A percentile compares a stretch with the other conserved stretches of the same genome.
Evolutionary conservation across 2,329 filamentous ascomycete species (phyloP).

Genomic region (Aspergillus ustus): DNA sequence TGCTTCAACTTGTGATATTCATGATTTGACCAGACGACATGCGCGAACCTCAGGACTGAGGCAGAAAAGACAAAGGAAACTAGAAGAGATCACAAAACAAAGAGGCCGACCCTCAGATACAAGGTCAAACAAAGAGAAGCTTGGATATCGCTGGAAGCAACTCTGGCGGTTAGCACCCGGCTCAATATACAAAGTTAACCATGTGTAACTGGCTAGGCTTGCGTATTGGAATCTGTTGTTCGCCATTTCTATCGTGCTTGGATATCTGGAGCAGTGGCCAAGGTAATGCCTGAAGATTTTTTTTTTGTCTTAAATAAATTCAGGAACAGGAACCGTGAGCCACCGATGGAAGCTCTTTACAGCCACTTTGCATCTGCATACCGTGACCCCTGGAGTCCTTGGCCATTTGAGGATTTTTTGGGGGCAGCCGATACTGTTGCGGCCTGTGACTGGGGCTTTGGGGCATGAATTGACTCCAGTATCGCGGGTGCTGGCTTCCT

Average conservation of each 20-base stretch:
- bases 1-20: not conserved
- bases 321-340: not conserved
- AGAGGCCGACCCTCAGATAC: not conserved
- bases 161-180: not conserved
- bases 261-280: too few species aligned
- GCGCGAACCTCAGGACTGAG: not conserved
- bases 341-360: not conserved
- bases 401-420: not conserved
- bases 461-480: conserved; percentile 23
- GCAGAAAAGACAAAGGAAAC: not conserved
- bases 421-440: not conserved
- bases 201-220: too few species aligned
- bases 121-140: not conserved
- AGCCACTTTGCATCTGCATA: conserved; percentile 13
- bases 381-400: conserved; percentile 19
- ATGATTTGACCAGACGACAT: not conserved
- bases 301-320: not conserved
- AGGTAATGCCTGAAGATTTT: too few species aligned
- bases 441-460: conserved; percentile 8
- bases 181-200: too few species aligned
- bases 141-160: not conserved
- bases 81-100: not conserved
- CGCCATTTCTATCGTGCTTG: too few species aligned
- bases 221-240: too few species aligned
- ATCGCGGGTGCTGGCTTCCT: conserved; percentile 7